These are phyloP conservation scores for Kodamaea restingae DNA, from an alignment of 805 yeast species.

Conservation along the genomic window DNA sequence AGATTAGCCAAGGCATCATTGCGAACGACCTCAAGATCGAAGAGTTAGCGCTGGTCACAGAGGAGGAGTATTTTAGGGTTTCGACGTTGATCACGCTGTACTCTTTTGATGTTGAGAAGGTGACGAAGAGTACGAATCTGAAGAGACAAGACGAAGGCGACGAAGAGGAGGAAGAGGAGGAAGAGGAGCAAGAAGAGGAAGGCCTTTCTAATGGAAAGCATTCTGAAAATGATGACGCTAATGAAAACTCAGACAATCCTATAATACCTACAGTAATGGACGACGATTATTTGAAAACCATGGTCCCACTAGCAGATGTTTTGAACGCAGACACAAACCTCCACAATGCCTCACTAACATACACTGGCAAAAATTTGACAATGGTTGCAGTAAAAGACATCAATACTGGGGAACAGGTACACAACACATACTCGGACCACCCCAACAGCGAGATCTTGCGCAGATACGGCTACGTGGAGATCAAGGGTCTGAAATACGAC, in stretches of 20 bases:
- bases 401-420: slow-evolving; percentile 65
- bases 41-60: slow-evolving; percentile 28
- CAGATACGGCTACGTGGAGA: slow-evolving; percentile 87
- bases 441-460: slow-evolving; percentile 89
- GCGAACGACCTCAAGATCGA: slow-evolving; percentile 27
- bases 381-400: slow-evolving; percentile 70
- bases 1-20: slow-evolving; percentile 39
- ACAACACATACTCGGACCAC: slow-evolving; percentile 84
- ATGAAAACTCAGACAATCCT: neutral
- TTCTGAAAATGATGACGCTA: neutral
- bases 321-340: slow-evolving; percentile 78
- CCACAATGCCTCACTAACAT: slow-evolving; percentile 70
- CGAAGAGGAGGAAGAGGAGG: slow-evolving; percentile 11
- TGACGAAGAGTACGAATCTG: slow-evolving; percentile 18
- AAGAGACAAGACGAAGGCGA: slow-evolving; percentile 17
- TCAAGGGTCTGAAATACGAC: slow-evolving; percentile 66
- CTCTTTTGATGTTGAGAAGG: slow-evolving; percentile 69
- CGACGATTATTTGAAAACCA: slow-evolving; percentile 58
- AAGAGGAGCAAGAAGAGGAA: slow-evolving; percentile 2
- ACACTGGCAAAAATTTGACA: slow-evolving; percentile 47
- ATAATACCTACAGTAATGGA: slow-evolving; percentile 10
- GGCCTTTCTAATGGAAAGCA: slow-evolving; percentile 1
- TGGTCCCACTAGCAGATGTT: slow-evolving; percentile 93
- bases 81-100: slow-evolving; percentile 86
- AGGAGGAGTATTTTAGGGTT: slow-evolving; percentile 61